Evolutionary conservation across 148 eudicot species (phyloP).

Genomic region (Chenopodium album): DNA sequence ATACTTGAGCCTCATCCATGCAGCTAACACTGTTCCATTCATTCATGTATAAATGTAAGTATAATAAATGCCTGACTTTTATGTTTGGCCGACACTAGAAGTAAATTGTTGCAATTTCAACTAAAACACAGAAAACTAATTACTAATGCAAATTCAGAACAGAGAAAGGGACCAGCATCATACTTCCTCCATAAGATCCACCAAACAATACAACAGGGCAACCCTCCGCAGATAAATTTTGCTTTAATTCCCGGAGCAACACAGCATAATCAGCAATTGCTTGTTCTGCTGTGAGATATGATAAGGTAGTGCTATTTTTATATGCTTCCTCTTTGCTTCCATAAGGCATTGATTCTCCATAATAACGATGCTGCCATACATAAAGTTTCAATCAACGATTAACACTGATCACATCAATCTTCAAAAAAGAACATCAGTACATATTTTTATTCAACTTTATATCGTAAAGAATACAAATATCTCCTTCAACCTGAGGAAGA

Average conservation of each 20-base stretch:
- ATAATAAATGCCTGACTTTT: not conserved
- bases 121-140: not conserved
- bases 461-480: not conserved
- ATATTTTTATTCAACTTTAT: not conserved
- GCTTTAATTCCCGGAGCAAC: constrained; percentile 62
- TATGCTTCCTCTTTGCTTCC: constrained; percentile 73
- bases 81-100: not conserved
- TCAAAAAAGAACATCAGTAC: not conserved
- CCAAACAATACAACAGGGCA: constrained; percentile 92
- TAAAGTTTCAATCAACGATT: not conserved
- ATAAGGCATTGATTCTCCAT: constrained; percentile 92
- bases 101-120: not conserved
- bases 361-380: constrained; percentile 78
- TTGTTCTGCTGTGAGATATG: constrained; percentile 80
- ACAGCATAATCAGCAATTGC: constrained; percentile 89
- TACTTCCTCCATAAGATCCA: constrained; percentile 99
- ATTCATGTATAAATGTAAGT: not conserved
- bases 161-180: constrained; percentile 17
- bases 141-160: not conserved
- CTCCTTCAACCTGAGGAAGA: not conserved
- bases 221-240: constrained; percentile 78
- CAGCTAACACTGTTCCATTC: constrained; percentile 76
- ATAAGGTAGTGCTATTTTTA: constrained; percentile 57
- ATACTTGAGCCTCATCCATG: constrained; percentile 97
- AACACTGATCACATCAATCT: constrained; percentile 4